A percentile compares a stretch with the other conserved stretches of the same genome.
These are phyloP conservation scores for Talaromyces funiculosus DNA, from an alignment of 2,329 filamentous ascomycete genomes.

Conservation along the genomic window DNA sequence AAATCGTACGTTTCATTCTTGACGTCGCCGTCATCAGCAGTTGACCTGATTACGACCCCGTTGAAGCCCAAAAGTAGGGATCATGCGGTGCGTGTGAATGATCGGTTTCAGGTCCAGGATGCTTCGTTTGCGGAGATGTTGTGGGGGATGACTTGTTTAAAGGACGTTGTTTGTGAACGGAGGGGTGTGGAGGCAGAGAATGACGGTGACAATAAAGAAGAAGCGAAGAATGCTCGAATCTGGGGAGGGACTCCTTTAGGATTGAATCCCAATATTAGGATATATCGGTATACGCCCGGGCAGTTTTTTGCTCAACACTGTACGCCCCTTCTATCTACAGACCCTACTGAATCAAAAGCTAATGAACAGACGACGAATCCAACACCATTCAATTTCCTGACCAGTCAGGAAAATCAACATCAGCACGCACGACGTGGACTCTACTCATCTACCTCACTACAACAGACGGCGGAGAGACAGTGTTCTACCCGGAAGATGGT, in stretches of 20 bases:
- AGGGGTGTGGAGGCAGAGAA: constrained; percentile 17
- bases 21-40: constrained; percentile 35
- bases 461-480: constrained; percentile 80
- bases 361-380: constrained; percentile 70
- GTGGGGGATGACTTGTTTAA: constrained; percentile 72
- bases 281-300: constrained; percentile 79
- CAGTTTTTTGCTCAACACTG: constrained; percentile 94
- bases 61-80: constrained; percentile 66
- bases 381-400: constrained; percentile 62
- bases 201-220: constrained; percentile 18
- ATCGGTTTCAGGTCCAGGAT: constrained; percentile 80
- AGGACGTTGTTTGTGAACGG: constrained; percentile 49
- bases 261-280: constrained; percentile 78
- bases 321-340: constrained; percentile 44
- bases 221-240: constrained; percentile 21
- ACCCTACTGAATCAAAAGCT: background rate
- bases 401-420: constrained; percentile 32
- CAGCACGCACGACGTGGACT: constrained; percentile 80
- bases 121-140: constrained; percentile 64
- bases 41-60: constrained; percentile 73
- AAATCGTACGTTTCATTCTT: constrained; percentile 71
- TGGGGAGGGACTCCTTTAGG: constrained; percentile 84
- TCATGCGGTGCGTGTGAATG: constrained; percentile 79
- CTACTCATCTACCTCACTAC: constrained; percentile 82
- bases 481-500: constrained; percentile 70